Conservation (phyloP, 2,329 filamentous ascomycete species). For the Beauveria rudraprayagi region DNA sequence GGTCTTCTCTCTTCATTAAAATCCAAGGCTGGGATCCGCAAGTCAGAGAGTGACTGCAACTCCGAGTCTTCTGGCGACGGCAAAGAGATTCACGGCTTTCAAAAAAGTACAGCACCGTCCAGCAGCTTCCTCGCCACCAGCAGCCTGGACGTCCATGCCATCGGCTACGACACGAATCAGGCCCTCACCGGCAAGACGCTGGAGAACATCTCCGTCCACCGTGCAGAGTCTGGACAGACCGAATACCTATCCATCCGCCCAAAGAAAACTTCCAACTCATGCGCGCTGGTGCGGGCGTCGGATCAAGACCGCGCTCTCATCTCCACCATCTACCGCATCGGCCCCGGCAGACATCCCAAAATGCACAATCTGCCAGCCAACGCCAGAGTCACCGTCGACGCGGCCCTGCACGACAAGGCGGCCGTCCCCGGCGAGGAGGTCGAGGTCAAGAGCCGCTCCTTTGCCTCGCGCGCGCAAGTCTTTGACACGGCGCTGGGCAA, state of each 20-base stretch:
- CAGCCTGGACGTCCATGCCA: constrained; percentile 6
- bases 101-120: neutral
- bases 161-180: constrained; percentile 10
- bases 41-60: neutral
- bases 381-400: constrained; percentile 13
- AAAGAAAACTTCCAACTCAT: constrained; percentile 17
- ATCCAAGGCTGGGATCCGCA: neutral
- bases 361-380: constrained; percentile 13
- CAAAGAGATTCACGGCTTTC: neutral
- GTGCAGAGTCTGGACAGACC: neutral
- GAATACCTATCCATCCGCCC: constrained; percentile 17
- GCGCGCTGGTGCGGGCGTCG: constrained; percentile 15
- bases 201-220: constrained; percentile 11
- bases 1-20: neutral
- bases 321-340: constrained; percentile 18
- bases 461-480: constrained; percentile 15
- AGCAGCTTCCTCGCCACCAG: constrained; percentile 7
- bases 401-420: constrained; percentile 14
- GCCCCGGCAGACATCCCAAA: constrained; percentile 15
- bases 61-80: neutral
- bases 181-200: constrained; percentile 7
- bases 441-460: constrained; percentile 13
- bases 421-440: constrained; percentile 12
- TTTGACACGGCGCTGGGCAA: constrained; percentile 16
- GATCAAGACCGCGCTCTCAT: constrained; percentile 14